Evolutionary conservation across 78 protist genomes (phyloP).

Genomic region (Planoprotostelium fungivorum): DNA sequence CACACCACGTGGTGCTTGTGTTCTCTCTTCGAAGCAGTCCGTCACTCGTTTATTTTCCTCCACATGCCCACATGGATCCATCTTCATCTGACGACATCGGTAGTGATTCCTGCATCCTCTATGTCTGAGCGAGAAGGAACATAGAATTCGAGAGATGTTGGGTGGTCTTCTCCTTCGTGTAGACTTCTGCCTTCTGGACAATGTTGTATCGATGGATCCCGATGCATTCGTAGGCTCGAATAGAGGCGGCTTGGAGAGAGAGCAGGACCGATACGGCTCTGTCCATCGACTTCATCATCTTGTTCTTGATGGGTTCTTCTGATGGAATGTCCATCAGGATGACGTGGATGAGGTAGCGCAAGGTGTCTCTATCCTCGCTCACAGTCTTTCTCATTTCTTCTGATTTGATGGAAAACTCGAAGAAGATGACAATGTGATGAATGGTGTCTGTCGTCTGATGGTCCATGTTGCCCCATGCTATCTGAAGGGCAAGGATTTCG

Average conservation of each 20-base stretch:
- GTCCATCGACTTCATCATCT: not conserved
- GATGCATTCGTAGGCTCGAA: not conserved
- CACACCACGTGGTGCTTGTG: no score
- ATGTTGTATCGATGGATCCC: not conserved
- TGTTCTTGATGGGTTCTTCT: not conserved
- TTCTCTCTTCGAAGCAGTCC: no score
- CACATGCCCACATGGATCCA: no score
- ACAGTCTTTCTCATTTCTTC: not conserved
- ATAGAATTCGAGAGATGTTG: no score
- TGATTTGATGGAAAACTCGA: not conserved
- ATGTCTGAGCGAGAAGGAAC: no score
- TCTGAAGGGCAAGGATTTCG: not conserved
- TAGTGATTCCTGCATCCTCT: no score
- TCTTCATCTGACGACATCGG: no score
- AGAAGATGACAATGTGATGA: not conserved
- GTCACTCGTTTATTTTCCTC: no score
- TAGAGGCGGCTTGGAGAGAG: not conserved
- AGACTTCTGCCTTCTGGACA: not conserved
- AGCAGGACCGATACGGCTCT: not conserved
- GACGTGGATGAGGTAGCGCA: not conserved
- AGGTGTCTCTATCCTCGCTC: not conserved
- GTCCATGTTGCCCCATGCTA: not conserved
- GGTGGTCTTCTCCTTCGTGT: not conserved
- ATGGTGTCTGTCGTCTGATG: not conserved
- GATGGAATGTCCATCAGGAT: not conserved